These are phyloP conservation scores for Trichoderma sp. DNA, from an alignment of 2,329 filamentous ascomycete genomes.

Conservation along the genomic window DNA sequence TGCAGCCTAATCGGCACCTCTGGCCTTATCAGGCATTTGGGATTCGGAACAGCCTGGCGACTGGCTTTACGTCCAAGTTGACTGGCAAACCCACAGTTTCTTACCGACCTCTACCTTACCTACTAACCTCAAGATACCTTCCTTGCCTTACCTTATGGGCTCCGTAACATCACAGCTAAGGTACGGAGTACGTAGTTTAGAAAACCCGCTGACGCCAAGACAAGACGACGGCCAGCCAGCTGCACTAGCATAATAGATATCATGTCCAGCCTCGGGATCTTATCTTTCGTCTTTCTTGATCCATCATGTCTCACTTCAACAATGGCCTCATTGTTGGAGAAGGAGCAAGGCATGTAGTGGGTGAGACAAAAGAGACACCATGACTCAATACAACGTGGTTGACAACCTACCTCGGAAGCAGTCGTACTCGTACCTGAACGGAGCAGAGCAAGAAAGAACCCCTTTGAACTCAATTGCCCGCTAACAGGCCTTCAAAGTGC, in stretches of 20 bases:
- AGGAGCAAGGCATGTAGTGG: not conserved
- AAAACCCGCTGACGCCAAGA: not conserved
- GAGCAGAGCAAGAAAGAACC: too few relatives aligned
- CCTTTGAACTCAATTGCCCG: not conserved
- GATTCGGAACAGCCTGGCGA: too few relatives aligned
- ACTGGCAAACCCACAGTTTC: not conserved
- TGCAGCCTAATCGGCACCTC: not conserved
- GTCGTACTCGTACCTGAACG: too few relatives aligned
- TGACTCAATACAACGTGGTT: not conserved
- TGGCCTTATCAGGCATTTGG: not conserved
- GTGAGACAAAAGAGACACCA: not conserved
- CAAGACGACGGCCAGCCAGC: too few relatives aligned
- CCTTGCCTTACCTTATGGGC: too few relatives aligned
- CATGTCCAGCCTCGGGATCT: too few relatives aligned
- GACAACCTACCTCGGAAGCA: not conserved
- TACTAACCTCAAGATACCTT: too few relatives aligned
- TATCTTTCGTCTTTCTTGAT: not conserved
- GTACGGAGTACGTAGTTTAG: too few relatives aligned
- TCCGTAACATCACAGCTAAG: not conserved
- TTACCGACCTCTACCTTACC: too few relatives aligned
- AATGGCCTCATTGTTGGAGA: conserved; percentile 11
- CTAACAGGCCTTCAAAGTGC: not conserved
- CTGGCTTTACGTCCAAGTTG: too few relatives aligned
- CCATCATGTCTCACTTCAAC: conserved; percentile 13
- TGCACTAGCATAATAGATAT: not conserved